Conservation (phyloP, 495 filamentous ascomycete species). For the Aspergillus sclerotioniger region DNA sequence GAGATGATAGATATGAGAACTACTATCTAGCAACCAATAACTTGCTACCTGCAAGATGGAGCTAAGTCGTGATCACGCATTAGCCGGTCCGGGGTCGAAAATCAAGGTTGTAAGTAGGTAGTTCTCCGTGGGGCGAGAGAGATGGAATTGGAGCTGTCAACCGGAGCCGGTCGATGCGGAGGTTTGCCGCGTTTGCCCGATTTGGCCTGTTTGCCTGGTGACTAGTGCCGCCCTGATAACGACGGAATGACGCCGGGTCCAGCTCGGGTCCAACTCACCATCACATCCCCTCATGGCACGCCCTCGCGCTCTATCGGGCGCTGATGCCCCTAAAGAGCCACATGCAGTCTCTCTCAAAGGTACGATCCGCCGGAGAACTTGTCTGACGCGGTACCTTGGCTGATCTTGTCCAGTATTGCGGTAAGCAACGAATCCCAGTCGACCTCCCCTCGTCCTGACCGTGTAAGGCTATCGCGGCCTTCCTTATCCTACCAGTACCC, state of each 20-base stretch:
- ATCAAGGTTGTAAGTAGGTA: too few species aligned
- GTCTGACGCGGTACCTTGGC: constrained; percentile 14
- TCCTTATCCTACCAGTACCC: constrained; percentile 57
- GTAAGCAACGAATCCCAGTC: constrained; percentile 32
- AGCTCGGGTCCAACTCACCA: neutral
- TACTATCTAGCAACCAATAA: too few species aligned
- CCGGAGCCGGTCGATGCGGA: constrained; percentile 11
- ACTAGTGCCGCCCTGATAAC: constrained; percentile 5
- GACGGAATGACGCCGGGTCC: constrained; percentile 16
- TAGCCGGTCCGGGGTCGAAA: too few species aligned
- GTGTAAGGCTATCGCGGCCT: constrained; percentile 52
- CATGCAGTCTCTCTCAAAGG: constrained; percentile 87
- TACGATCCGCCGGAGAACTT: constrained; percentile 19
- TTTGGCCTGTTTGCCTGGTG: constrained; percentile 26
- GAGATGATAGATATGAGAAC: too few species aligned
- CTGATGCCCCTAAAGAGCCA: constrained; percentile 68
- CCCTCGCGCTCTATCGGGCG: constrained; percentile 42
- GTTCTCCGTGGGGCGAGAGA: neutral
- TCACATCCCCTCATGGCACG: constrained; percentile 35
- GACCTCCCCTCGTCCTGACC: constrained; percentile 17
- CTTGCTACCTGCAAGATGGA: too few species aligned
- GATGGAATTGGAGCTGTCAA: too few species aligned
- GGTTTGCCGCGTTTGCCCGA: constrained; percentile 27
- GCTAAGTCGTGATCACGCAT: too few species aligned
- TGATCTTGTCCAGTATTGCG: constrained; percentile 45